phyloP scores from a whole-genome alignment of 768 basidiomycete species.

The Auriscalpium orientale region DNA sequence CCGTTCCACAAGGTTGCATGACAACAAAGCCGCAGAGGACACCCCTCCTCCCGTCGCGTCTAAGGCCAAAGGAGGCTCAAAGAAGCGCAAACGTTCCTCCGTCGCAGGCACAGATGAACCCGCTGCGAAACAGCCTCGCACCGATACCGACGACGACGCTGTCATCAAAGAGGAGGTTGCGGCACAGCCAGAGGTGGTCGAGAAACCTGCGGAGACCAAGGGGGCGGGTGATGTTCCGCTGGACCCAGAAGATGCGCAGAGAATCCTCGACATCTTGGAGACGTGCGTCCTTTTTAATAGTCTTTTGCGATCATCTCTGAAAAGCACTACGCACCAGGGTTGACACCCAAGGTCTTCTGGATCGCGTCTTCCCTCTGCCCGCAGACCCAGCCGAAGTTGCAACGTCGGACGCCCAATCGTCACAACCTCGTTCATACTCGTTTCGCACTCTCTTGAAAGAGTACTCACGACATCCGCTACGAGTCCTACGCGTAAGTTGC shows the following conservation, averaged over 20 bases:
- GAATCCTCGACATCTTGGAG: constrained; percentile 54
- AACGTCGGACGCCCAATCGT: constrained; percentile 21
- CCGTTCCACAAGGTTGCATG: constrained; percentile 47
- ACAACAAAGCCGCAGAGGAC: constrained; percentile 26
- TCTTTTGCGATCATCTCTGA: constrained; percentile 1
- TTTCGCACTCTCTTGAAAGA: constrained; percentile 52
- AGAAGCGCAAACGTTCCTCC: constrained; percentile 65
- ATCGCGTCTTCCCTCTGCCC: constrained; percentile 64
- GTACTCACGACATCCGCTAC: constrained; percentile 44
- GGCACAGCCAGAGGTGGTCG: constrained; percentile 17
- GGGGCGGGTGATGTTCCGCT: constrained; percentile 43
- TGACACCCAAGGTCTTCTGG: constrained; percentile 70
- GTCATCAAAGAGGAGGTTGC: constrained; percentile 27
- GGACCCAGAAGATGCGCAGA: constrained; percentile 35
- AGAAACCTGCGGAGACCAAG: constrained; percentile 21
- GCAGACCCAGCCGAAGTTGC: constrained; percentile 34
- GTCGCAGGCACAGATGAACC: constrained; percentile 39
- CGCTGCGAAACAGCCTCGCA: constrained; percentile 41
- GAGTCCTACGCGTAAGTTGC: constrained; percentile 46
- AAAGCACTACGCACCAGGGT: constrained; percentile 33
- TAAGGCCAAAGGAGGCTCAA: constrained; percentile 28
- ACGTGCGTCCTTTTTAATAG: constrained; percentile 30
- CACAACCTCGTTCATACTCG: constrained; percentile 30
- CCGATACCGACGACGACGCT: constrained; percentile 6
- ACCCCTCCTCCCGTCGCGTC: constrained; percentile 11